Percentiles rank a stretch among this genome's conserved stretches.
Evolutionary conservation across 2,329 filamentous ascomycete genomes (phyloP).

Genomic region (Hypoxylon sp.): DNA sequence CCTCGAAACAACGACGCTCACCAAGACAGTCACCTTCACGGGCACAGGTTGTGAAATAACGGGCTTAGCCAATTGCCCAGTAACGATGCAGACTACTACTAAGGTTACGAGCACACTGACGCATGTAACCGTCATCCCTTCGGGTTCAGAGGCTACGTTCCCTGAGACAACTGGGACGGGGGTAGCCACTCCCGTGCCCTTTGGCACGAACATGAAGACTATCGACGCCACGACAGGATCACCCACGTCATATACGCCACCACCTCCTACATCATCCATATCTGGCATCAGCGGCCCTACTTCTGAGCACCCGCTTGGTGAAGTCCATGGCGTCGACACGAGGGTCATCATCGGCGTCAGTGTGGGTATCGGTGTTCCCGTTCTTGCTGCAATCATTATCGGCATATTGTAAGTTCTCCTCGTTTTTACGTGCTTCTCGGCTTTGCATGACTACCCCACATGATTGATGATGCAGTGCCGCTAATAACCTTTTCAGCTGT

Average conservation of each 20-base stretch:
- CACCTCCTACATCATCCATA: constrained; percentile 45
- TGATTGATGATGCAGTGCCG: background rate
- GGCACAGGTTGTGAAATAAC: constrained; percentile 59
- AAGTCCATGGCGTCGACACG: constrained; percentile 54
- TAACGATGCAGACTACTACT: constrained; percentile 60
- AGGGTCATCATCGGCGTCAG: constrained; percentile 62
- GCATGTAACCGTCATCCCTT: constrained; percentile 55
- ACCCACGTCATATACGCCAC: constrained; percentile 59
- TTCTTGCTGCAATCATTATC: constrained; percentile 51
- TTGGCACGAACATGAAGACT: constrained; percentile 55
- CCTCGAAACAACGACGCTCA: constrained; percentile 56
- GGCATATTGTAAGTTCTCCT: constrained; percentile 51
- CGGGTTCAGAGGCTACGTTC: constrained; percentile 55
- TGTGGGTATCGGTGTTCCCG: constrained; percentile 59
- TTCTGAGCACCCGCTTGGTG: constrained; percentile 36
- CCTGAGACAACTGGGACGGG: constrained; percentile 52
- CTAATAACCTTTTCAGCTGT: constrained; percentile 26
- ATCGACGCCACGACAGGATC: constrained; percentile 56
- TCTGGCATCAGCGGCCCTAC: constrained; percentile 33
- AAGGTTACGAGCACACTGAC: constrained; percentile 55
- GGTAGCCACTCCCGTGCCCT: constrained; percentile 54
- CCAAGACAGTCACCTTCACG: constrained; percentile 56
- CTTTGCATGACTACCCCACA: background rate
- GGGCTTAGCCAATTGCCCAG: constrained; percentile 62
- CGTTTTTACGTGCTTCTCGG: background rate